These are phyloP conservation scores for Macadamia tetraphylla DNA, from an alignment of 164 flowering plant genomes.

Conservation along the genomic window DNA sequence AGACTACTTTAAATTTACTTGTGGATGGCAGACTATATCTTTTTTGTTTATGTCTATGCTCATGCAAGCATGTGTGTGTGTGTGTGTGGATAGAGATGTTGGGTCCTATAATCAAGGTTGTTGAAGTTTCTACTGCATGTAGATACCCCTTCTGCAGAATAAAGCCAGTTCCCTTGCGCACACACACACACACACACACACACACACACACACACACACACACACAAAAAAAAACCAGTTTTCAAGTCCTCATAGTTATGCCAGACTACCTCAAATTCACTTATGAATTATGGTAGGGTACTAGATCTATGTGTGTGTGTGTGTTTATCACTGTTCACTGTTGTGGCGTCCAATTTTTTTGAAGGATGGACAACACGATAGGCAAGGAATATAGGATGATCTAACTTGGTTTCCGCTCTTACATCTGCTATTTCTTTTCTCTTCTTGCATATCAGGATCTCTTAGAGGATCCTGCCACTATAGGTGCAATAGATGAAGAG, in stretches of 20 bases:
- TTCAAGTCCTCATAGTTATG: not conserved
- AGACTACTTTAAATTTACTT: too few relatives aligned
- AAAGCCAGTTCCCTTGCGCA: too few relatives aligned
- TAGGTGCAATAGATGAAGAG: slow-evolving; percentile 87
- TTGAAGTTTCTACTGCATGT: too few relatives aligned
- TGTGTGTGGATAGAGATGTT: too few relatives aligned
- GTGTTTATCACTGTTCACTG: not conserved
- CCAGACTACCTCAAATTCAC: not conserved
- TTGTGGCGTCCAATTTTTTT: not conserved
- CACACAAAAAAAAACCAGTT: too few relatives aligned
- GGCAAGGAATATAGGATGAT: not conserved
- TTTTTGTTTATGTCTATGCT: too few relatives aligned
- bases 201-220: too few relatives aligned
- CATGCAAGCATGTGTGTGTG: too few relatives aligned
- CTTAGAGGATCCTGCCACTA: slow-evolving; percentile 74
- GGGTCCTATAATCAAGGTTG: too few relatives aligned
- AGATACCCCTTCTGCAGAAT: too few relatives aligned
- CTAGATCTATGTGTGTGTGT: not conserved
- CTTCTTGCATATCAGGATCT: slow-evolving; percentile 46
- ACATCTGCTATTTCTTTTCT: not conserved
- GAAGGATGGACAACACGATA: not conserved
- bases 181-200: too few relatives aligned
- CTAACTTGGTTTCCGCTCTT: not conserved
- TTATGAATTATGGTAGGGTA: not conserved
- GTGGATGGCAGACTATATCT: too few relatives aligned